These are phyloP conservation scores for Solanum hybrid DNA, from an alignment of 305 asterid genomes.

Conservation along the genomic window DNA sequence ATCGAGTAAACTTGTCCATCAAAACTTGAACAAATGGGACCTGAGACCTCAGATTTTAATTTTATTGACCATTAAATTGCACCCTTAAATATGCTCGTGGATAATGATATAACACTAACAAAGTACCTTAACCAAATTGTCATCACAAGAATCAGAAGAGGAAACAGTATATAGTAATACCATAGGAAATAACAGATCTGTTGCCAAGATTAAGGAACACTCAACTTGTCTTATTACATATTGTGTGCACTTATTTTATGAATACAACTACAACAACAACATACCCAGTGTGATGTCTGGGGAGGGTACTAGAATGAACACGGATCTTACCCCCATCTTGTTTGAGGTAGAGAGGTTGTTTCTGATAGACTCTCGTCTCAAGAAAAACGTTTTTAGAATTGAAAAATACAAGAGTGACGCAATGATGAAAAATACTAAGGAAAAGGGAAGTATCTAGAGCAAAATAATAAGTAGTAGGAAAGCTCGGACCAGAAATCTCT, in stretches of 20 bases:
- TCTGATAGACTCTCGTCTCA: background rate
- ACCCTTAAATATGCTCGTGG: background rate
- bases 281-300: background rate
- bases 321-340: background rate
- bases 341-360: background rate
- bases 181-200: background rate
- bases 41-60: background rate
- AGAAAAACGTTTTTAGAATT: background rate
- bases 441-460: background rate
- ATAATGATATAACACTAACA: background rate
- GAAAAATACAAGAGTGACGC: background rate
- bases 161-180: background rate
- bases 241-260: background rate
- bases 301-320: background rate
- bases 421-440: background rate
- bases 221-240: background rate
- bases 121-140: background rate
- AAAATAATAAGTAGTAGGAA: background rate
- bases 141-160: background rate
- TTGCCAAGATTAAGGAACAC: background rate
- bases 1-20: background rate
- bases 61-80: background rate
- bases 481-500: background rate
- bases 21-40: background rate
- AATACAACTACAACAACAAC: background rate